Evolutionary conservation across 2,329 filamentous ascomycete genomes (phyloP), one percentile per base, ranked within the genome.

Genomic region (Apiospora koreana): DNA sequence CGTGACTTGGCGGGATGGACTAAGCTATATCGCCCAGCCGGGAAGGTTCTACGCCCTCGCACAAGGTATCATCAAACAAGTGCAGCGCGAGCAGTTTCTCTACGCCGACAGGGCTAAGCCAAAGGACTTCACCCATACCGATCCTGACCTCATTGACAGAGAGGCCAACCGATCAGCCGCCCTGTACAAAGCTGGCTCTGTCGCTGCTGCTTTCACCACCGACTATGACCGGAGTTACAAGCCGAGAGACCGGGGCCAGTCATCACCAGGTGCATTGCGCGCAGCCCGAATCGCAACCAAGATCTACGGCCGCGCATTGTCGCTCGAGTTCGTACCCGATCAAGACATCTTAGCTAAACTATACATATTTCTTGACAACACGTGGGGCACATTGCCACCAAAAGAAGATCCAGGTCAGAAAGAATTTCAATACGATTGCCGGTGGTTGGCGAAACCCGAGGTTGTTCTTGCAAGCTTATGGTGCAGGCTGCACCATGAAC

Each of bases 11-110:
- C 68, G 74, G 0, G 0, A 70, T 0, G n/a, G 67, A 0, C 74
- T 89, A 0, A 79, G 80, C 1, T 80, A 79, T 4, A 72, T 86
- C 1, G 76, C 84, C 0, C 87, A 89, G 68, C 82, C 88, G 69
- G 79, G 80, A 0, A 74, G 75, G 0, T 87, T 87, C 54, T 78
- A 78, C 48, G 71, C 73, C 2, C 67, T 73, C 8, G 84, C 85
- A 0, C 46, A 73, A 6, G 73, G 69, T 0, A 80, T 87, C 16
- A 75, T 85, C 7, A 38, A 75, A 1, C 77, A 84, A 69, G 77
- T 80, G 1, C 70, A 68, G 31, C 69, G 69, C 2, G 74, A 76
- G 1, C 65, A 73, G 18, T 73, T 82, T 18, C 82, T 84, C 65
- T 73, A 78, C 31, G 73, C 75, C 3, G 70, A 76, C 8, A 38